A percentile compares a stretch with the other conserved stretches of the same genome.
These are phyloP conservation scores for Poterioochromonas sp. DNA, from an alignment of 352 stramenopile genomes.

Conservation along the genomic window DNA sequence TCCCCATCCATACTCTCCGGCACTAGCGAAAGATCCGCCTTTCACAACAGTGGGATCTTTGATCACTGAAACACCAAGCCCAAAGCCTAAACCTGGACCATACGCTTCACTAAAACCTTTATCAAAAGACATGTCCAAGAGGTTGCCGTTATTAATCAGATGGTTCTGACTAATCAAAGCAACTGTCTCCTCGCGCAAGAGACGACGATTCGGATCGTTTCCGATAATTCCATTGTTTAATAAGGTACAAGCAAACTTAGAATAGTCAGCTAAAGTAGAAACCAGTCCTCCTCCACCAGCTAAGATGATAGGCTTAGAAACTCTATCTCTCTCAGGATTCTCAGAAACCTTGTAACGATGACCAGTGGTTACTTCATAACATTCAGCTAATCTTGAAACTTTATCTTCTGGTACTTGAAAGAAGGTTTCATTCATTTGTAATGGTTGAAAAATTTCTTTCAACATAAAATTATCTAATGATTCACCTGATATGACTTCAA, in stretches of 20 bases:
- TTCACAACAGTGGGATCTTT: background rate
- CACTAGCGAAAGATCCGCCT: background rate
- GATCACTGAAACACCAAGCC: background rate
- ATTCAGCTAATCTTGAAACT: background rate
- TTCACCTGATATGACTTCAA: background rate
- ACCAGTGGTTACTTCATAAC: background rate
- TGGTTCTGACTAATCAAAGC: background rate
- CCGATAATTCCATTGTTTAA: background rate
- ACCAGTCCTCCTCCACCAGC: constrained; percentile 22
- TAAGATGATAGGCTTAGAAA: background rate
- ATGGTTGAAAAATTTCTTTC: constrained; percentile 13
- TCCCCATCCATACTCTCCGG: constrained; percentile 25
- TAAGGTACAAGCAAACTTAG: background rate
- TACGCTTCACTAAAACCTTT: constrained; percentile 4
- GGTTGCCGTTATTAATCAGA: background rate
- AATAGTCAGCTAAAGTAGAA: constrained; percentile 8
- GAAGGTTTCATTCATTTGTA: background rate
- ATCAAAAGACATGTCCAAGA: background rate
- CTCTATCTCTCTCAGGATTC: background rate
- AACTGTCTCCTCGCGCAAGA: background rate
- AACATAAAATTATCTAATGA: background rate
- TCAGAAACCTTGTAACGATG: background rate
- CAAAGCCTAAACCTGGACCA: background rate
- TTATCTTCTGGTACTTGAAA: constrained; percentile 10
- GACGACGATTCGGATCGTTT: too few species aligned